Evolutionary conservation across 179 eudicot species (phyloP).

Genomic region (Silene noctiflora): DNA sequence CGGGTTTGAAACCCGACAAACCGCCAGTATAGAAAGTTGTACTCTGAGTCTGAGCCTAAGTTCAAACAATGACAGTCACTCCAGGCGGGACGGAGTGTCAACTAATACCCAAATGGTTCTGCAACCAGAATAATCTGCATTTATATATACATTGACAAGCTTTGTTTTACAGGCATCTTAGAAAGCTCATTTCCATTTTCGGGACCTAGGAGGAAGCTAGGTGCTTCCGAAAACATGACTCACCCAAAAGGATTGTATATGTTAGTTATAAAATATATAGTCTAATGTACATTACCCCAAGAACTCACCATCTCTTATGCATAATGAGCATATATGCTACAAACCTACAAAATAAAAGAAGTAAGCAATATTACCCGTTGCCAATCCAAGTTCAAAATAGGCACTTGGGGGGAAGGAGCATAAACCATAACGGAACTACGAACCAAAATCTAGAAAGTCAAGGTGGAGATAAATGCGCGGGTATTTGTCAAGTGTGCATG

Average conservation of each 20-base stretch:
- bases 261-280: conserved; percentile 18
- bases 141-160: conserved; percentile 21
- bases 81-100: too few relatives aligned
- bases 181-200: conserved; percentile 21
- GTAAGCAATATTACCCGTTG: conserved; percentile 27
- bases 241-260: conserved; percentile 21
- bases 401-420: conserved; percentile 29
- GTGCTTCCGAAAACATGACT: conserved; percentile 17
- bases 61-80: too few relatives aligned
- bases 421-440: conserved; percentile 20
- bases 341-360: conserved; percentile 33
- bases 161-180: conserved; percentile 28
- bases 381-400: conserved; percentile 38
- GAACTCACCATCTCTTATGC: conserved; percentile 29
- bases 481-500: conserved; percentile 37
- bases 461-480: conserved; percentile 5
- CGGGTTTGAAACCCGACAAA: too few relatives aligned
- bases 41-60: too few relatives aligned
- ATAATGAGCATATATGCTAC: conserved; percentile 41
- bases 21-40: too few relatives aligned
- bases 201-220: conserved; percentile 19
- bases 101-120: conserved; percentile 5
- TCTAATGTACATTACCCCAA: conserved; percentile 24
- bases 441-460: conserved; percentile 24
- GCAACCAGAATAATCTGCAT: conserved; percentile 10